These are phyloP conservation scores for Lactarius akahatsu DNA, from an alignment of 768 basidiomycete genomes.

Conservation along the genomic window DNA sequence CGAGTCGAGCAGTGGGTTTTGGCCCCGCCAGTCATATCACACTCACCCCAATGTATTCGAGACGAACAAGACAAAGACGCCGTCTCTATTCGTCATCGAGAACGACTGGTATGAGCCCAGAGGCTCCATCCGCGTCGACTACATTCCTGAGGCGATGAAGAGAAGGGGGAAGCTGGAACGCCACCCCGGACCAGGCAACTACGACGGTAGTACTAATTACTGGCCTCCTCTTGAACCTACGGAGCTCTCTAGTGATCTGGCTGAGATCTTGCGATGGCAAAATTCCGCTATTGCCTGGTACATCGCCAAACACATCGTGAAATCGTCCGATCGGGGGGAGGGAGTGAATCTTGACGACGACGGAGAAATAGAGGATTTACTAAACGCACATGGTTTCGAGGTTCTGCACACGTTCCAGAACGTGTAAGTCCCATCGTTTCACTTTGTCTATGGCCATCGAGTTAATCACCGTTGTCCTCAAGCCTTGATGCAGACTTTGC, in stretches of 20 bases:
- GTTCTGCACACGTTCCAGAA: conserved; percentile 42
- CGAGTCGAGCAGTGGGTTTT: conserved; percentile 43
- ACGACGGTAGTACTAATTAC: conserved; percentile 18
- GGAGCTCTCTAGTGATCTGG: conserved; percentile 1
- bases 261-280: not conserved
- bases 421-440: conserved; percentile 37
- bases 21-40: conserved; percentile 40
- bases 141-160: conserved; percentile 36
- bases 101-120: conserved; percentile 45
- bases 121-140: conserved; percentile 40
- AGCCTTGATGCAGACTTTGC: conserved; percentile 46
- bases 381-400: conserved; percentile 42
- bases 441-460: not conserved
- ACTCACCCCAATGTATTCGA: conserved; percentile 34
- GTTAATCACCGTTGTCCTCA: not conserved
- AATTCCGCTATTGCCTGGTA: conserved; percentile 10
- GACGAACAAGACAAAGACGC: conserved; percentile 20
- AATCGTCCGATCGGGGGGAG: not conserved
- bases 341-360: conserved; percentile 31
- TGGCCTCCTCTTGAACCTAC: conserved; percentile 15
- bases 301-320: conserved; percentile 3
- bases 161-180: conserved; percentile 36
- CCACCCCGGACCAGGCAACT: conserved; percentile 18
- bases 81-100: conserved; percentile 39
- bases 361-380: conserved; percentile 35